Base-by-base conservation (phyloP, 2,329 filamentous ascomycete genomes). In the Fonsecaea nubica region DNA sequence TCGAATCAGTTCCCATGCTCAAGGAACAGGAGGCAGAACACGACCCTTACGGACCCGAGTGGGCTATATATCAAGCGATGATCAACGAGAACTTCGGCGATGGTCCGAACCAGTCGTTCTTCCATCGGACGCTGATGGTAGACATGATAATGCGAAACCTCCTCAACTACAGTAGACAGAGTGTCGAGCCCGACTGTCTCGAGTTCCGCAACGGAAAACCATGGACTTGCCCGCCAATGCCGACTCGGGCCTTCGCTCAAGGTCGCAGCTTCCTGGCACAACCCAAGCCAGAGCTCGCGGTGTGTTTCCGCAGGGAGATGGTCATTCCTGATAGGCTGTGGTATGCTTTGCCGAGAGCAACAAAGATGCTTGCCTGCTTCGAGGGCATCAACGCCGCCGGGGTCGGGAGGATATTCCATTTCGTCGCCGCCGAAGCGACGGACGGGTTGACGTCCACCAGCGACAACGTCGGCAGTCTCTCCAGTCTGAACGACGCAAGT, bases 171-270 rank as follows among this genome's bases (percentile, higher is more conserved):
- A 53, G 25, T 15, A 25, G 48, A 53, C 7, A 12, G n/a, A 25
- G 30, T 9, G 48, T 25, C 7, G 15, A 53, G 48, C 18, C 18
- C 15, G 12, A 25, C 25, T 53, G 9, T 32, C 48, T 53, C 48
- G 48, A 53, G 8, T 53, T 53, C n/a, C 21, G 48, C 48, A 18
- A 25, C 18, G 18, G 25, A 30, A 18, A 53, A 25, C 25, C 25
- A 53, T 53, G 48, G 48, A 53, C 48, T 12, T 53, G 48, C 48
- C 21, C 48, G 30, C 48, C 48, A 15, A 53, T 53, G 48, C 48
- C 48, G 2, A 53, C n/a, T 32, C 48, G 48, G 25, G 12, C 48
- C 48, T 53, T 25, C 18, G 8, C 21, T 30, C 48, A 30, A 32
- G 48, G 48, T 8, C 2, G 9, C 18, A 25, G 6, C 8, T 53